phyloP scores from a whole-genome alignment of 2,329 filamentous ascomycete species.

The Mycosphaerella sp. region DNA sequence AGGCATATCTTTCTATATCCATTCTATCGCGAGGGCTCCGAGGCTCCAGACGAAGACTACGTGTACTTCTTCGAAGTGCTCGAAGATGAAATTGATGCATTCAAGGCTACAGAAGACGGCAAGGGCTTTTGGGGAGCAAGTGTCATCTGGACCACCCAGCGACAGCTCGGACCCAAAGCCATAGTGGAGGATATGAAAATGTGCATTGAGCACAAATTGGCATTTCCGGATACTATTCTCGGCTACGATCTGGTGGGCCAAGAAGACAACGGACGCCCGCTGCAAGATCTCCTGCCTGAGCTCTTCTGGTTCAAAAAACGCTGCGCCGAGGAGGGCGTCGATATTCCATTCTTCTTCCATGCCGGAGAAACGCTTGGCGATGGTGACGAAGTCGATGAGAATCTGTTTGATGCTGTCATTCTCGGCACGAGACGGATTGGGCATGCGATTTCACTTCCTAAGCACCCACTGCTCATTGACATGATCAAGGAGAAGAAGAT shows the following conservation, averaged over 20 bases:
- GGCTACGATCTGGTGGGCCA: slow-evolving; percentile 89
- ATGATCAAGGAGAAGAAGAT: slow-evolving; percentile 86
- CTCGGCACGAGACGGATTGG: slow-evolving; percentile 85
- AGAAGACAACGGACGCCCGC: slow-evolving; percentile 70
- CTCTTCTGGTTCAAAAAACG: slow-evolving; percentile 91
- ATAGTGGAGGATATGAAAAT: slow-evolving; percentile 76
- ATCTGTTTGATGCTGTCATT: slow-evolving; percentile 83
- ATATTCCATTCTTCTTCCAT: slow-evolving; percentile 93
- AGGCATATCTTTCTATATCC: slow-evolving; percentile 66
- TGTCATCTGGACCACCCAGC: slow-evolving; percentile 76
- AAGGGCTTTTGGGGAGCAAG: slow-evolving; percentile 76
- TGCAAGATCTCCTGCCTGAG: slow-evolving; percentile 72
- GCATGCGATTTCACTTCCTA: slow-evolving; percentile 81
- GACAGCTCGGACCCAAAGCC: slow-evolving; percentile 55
- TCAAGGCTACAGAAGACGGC: slow-evolving; percentile 65
- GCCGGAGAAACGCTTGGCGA: slow-evolving; percentile 82
- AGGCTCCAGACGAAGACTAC: slow-evolving; percentile 62
- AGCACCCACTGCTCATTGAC: slow-evolving; percentile 82
- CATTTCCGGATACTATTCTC: slow-evolving; percentile 70
- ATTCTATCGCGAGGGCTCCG: slow-evolving; percentile 60
- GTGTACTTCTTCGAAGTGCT: slow-evolving; percentile 65
- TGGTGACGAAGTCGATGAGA: slow-evolving; percentile 69
- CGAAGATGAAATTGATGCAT: slow-evolving; percentile 69
- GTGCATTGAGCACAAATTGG: slow-evolving; percentile 75
- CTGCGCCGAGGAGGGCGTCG: slow-evolving; percentile 68